phyloP scores from a whole-genome alignment of 306 rosid genomes.

The Gleditsia sinensis region DNA sequence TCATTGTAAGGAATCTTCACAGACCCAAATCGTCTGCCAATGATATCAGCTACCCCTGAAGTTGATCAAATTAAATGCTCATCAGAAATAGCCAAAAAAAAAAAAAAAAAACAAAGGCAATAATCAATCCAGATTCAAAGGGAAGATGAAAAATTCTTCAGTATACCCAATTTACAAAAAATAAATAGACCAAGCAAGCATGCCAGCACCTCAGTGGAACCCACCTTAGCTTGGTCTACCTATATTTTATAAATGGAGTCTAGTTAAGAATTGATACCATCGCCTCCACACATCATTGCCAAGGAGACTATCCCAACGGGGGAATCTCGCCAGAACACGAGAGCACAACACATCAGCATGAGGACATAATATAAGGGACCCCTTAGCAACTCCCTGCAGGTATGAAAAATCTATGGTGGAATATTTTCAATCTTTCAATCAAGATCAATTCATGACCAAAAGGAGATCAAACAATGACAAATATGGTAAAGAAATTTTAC shows the following conservation, averaged over 20 bases:
- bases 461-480: conserved; percentile 22
- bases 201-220: too few species aligned
- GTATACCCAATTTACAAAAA: too few species aligned
- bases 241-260: too few species aligned
- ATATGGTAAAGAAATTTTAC: conserved; percentile 44
- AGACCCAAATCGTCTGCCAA: conserved; percentile 85
- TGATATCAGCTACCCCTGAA: conserved; percentile 87
- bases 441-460: neutral
- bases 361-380: conserved; percentile 87
- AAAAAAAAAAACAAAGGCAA: too few species aligned
- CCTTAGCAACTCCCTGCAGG: conserved; percentile 84
- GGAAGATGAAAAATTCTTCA: too few species aligned
- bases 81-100: neutral
- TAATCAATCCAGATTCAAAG: neutral
- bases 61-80: conserved; percentile 5
- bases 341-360: conserved; percentile 58
- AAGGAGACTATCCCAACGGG: conserved; percentile 75
- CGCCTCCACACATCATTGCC: conserved; percentile 98
- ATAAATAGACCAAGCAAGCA: too few species aligned
- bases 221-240: too few species aligned
- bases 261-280: conserved; percentile 63
- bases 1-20: conserved; percentile 77
- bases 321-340: conserved; percentile 88
- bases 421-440: neutral
- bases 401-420: conserved; percentile 21